Percentiles rank a stretch among this genome's conserved stretches.
Conservation (phyloP, 305 asterid genomes). For the Withania somnifera region DNA sequence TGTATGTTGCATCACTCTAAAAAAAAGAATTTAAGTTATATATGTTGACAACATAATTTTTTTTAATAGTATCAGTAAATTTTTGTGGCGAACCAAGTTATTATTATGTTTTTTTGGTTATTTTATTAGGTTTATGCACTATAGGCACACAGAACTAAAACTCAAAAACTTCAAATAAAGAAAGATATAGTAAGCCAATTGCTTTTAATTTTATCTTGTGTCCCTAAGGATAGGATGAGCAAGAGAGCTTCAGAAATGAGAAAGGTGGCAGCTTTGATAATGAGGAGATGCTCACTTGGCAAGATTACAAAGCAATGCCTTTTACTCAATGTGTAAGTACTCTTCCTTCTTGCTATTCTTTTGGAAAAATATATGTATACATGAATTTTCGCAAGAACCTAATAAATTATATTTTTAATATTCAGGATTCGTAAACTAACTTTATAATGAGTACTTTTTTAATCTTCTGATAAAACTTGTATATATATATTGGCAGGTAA, state of each 20-base stretch:
- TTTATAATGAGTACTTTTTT: background rate
- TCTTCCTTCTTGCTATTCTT: too few relatives aligned
- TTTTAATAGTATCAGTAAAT: background rate
- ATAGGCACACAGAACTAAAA: background rate
- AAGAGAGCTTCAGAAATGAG: constrained; percentile 36
- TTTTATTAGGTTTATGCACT: background rate
- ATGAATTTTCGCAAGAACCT: too few relatives aligned
- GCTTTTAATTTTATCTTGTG: background rate
- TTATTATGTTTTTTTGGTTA: background rate
- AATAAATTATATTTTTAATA: too few relatives aligned
- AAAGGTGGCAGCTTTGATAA: constrained; percentile 12
- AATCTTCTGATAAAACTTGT: background rate
- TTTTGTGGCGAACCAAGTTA: background rate
- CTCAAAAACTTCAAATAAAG: background rate
- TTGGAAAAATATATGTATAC: too few relatives aligned
- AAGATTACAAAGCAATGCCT: constrained; percentile 75
- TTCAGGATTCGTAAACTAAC: background rate
- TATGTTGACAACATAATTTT: background rate
- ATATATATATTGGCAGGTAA: constrained; percentile 36
- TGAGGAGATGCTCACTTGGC: constrained; percentile 59
- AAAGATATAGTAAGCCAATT: background rate
- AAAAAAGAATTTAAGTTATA: background rate
- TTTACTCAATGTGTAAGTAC: constrained; percentile 75
- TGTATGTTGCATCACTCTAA: background rate
- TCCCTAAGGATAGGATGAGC: constrained; percentile 50